Conservation (phyloP, 208 protist genomes). For the Leishmania lainsoni region DNA sequence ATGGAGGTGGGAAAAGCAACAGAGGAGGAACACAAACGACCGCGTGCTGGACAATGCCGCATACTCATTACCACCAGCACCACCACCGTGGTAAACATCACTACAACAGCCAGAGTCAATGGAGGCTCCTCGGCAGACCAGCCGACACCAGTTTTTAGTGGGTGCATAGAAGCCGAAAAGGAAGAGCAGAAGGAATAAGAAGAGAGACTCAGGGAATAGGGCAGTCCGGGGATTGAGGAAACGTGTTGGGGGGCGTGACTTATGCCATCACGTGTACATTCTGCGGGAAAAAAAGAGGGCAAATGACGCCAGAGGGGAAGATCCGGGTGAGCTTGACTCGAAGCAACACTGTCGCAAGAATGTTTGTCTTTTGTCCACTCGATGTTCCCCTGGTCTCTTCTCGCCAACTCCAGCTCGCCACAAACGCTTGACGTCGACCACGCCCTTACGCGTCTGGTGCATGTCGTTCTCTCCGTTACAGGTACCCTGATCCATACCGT, state of each 20-base stretch:
- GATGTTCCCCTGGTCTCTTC: neutral
- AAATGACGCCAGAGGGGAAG: neutral
- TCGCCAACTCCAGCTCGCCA: neutral
- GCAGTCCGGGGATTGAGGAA: neutral
- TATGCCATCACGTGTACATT: neutral
- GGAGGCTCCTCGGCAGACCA: neutral
- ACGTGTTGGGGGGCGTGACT: neutral
- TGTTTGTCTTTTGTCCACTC: neutral
- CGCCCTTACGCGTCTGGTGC: neutral
- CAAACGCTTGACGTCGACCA: neutral
- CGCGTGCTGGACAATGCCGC: neutral
- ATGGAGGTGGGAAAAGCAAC: neutral
- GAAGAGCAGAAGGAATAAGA: slow-evolving; percentile 3
- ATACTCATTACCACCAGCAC: neutral
- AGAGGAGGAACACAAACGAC: neutral
- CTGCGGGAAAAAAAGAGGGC: neutral
- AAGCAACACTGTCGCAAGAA: neutral
- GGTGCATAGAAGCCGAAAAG: neutral
- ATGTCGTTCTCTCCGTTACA: neutral
- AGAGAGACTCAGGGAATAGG: neutral
- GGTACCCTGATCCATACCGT: neutral
- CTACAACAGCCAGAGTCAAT: neutral
- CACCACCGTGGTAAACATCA: neutral
- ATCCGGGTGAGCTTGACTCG: neutral
- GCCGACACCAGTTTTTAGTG: neutral